phyloP scores from a whole-genome alignment of 163 green algal genomes.

The Chloroidium sp. region DNA sequence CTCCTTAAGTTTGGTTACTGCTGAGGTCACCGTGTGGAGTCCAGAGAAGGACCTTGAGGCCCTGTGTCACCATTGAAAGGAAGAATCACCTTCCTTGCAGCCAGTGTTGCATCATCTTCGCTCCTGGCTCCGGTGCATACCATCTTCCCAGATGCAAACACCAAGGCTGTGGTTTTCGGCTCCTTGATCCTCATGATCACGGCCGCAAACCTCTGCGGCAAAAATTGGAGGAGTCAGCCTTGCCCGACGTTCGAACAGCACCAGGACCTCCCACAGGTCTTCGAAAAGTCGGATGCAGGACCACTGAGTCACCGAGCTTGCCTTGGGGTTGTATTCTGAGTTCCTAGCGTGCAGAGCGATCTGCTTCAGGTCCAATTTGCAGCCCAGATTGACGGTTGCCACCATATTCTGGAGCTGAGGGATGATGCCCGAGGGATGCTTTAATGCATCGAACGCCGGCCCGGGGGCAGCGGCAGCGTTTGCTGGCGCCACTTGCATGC shows the following conservation, averaged over 20 bases:
- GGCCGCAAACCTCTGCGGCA: slow-evolving; percentile 84
- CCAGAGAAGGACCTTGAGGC: too few relatives aligned
- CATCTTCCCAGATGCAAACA: slow-evolving; percentile 94
- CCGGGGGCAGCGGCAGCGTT: background rate
- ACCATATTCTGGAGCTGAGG: slow-evolving; percentile 91
- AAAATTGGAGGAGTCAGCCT: too few relatives aligned
- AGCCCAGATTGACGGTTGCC: slow-evolving; percentile 91
- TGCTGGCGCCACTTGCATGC: slow-evolving; percentile 1
- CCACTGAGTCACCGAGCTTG: slow-evolving; percentile 9
- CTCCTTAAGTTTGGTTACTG: too few relatives aligned
- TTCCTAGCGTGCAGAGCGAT: slow-evolving; percentile 94
- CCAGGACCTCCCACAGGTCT: background rate
- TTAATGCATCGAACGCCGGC: background rate
- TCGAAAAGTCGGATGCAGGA: background rate
- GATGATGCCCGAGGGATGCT: slow-evolving; percentile 55
- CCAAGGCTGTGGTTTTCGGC: slow-evolving; percentile 94
- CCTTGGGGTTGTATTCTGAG: slow-evolving; percentile 99
- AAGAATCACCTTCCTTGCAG: slow-evolving; percentile 70
- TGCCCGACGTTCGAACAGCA: background rate
- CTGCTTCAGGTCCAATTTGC: slow-evolving; percentile 88
- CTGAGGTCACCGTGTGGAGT: too few relatives aligned
- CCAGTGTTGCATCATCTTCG: slow-evolving; percentile 74
- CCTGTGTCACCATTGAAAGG: background rate
- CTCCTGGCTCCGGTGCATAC: slow-evolving; percentile 90
- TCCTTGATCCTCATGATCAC: slow-evolving; percentile 98